These are phyloP conservation scores for Kuraishia capsulata DNA, from an alignment of 805 yeast genomes.

Conservation along the genomic window DNA sequence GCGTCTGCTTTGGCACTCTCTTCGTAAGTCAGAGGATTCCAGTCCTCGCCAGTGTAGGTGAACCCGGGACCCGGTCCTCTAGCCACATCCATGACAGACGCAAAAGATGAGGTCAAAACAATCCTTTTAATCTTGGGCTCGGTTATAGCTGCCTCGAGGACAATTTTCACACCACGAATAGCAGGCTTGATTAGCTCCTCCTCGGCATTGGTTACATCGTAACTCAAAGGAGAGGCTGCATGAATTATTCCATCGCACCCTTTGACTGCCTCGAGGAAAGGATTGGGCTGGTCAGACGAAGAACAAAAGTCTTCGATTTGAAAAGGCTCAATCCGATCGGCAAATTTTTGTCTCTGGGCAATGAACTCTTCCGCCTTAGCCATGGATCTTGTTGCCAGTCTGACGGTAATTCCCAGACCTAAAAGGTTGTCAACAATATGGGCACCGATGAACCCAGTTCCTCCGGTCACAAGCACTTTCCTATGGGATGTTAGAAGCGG, in stretches of 20 bases:
- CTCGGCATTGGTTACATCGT: conserved; percentile 9
- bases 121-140: conserved; percentile 2
- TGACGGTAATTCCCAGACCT: conserved; percentile 13
- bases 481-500: background rate
- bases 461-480: conserved; percentile 5
- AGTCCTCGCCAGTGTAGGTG: conserved; percentile 4
- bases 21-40: conserved; percentile 4
- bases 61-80: conserved; percentile 5
- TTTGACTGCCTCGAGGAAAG: conserved; percentile 6
- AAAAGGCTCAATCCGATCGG: conserved; percentile 9
- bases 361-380: conserved; percentile 11
- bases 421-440: conserved; percentile 4
- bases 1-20: conserved; percentile 10
- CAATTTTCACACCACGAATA: conserved; percentile 8
- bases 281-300: conserved; percentile 1
- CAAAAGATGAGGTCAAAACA: conserved; percentile 4
- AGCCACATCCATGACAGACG: conserved; percentile 5
- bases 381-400: conserved; percentile 11
- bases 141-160: conserved; percentile 5
- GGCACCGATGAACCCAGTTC: conserved; percentile 6
- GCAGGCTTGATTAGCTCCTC: conserved; percentile 11
- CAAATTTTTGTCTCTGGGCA: conserved; percentile 6
- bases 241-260: conserved; percentile 7
- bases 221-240: conserved; percentile 8
- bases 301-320: conserved; percentile 9